These are phyloP conservation scores for Pugionium cornutum DNA, from an alignment of 345 rosid genomes.

Conservation along the genomic window DNA sequence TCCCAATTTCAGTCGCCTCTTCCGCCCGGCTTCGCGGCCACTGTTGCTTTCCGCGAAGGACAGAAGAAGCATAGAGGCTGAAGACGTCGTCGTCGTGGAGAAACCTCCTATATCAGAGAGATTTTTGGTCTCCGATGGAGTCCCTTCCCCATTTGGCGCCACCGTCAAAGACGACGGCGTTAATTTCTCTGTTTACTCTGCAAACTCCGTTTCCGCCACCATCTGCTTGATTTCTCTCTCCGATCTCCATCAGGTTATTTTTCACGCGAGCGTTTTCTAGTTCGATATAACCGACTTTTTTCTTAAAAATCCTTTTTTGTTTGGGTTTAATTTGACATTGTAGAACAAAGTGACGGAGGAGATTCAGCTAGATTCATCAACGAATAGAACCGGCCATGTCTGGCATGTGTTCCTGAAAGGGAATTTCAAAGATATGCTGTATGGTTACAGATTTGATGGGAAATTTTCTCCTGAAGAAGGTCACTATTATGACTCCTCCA, in stretches of 20 bases:
- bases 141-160: slow-evolving; percentile 79
- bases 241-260: slow-evolving; percentile 64
- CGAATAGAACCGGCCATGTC: slow-evolving; percentile 72
- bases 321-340: slow-evolving; percentile 23
- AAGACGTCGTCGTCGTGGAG: slow-evolving; percentile 53
- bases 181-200: slow-evolving; percentile 76
- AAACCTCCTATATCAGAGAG: slow-evolving; percentile 44
- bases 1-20: slow-evolving; percentile 15
- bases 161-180: slow-evolving; percentile 68
- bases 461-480: slow-evolving; percentile 70
- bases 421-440: slow-evolving; percentile 65
- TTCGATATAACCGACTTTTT: slow-evolving; percentile 6
- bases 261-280: not conserved
- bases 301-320: not conserved
- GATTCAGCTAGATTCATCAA: slow-evolving; percentile 64
- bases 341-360: slow-evolving; percentile 74
- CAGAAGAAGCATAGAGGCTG: slow-evolving; percentile 43
- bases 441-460: slow-evolving; percentile 82
- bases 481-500: slow-evolving; percentile 60
- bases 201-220: slow-evolving; percentile 70
- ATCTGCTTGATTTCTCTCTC: slow-evolving; percentile 65
- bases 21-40: slow-evolving; percentile 18
- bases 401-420: slow-evolving; percentile 89
- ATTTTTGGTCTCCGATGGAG: slow-evolving; percentile 55
- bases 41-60: slow-evolving; percentile 33